Base-by-base conservation (phyloP, 257 asterid genomes). In the Jacaranda mimosifolia region DNA sequence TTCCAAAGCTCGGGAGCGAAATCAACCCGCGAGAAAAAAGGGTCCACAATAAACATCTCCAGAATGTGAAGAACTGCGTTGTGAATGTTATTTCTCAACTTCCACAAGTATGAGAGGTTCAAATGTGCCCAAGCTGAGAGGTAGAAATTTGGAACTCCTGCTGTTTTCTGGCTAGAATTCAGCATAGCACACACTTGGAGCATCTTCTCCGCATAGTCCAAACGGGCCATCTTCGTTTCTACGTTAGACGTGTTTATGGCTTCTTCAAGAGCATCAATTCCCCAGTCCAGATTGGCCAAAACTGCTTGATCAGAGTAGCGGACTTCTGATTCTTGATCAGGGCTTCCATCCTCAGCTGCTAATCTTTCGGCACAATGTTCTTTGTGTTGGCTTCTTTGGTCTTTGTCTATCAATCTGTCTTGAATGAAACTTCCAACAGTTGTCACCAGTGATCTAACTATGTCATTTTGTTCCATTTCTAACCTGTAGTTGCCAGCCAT, bases 1-100 rank as follows among this genome's bases (percentile, higher is more conserved):
- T 87, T 88, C 98, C 98, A 92, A 3, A 92, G 88, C 86, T 89
- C 92, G 9, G 98, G 97, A 15, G 97, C 92, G 66, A 92, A 92
- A 80, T 92, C 98, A 2, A 91, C 84, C 74, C 98, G 68, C 5
- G 97, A 88, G 87, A 91, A 92, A 53, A 89, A 89, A 35, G 98
- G 95, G 81, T 92, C 98, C 3, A 92, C 78, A 0, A 73, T 21
- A 35, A 92, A 92, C 98, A 92, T 92, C 45, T 92, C 96, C 74
- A 92, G 51, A 11, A 92, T 52, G 68, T 89, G 88, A 79, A 89
- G 83, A 32, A 84, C 91, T 4, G 90, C 76, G 78, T 67, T 85
- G 21, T 80, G 85, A n/a, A 62, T 49, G 21, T 88, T 74, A 21
- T 83, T 78, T 64, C 89, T 87, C 66, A 92, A 63, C 79, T 83